A percentile compares a stretch with the other conserved stretches of the same genome.
Evolutionary conservation across 441 rosid genomes (phyloP).

Genomic region (Euphorbia schlechtendalii): DNA sequence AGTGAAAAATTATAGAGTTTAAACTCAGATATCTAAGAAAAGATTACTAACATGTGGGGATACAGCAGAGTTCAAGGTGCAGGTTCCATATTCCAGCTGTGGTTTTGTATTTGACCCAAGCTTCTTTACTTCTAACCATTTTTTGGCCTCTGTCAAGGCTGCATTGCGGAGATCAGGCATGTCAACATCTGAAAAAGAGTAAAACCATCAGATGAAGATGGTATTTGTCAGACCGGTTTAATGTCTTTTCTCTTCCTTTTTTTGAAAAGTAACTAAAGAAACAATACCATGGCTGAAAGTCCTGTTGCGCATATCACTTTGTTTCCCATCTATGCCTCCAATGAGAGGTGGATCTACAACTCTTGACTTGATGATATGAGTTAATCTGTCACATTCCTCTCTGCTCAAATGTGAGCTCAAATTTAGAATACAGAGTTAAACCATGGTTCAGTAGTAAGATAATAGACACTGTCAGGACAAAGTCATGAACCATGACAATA

Average conservation of each 20-base stretch:
- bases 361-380: conserved; percentile 64
- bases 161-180: conserved; percentile 38
- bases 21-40: conserved; percentile 9
- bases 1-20: not conserved
- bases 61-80: conserved; percentile 29
- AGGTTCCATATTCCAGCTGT: conserved; percentile 38
- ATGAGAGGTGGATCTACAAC: conserved; percentile 38
- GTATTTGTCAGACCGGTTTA: conserved; percentile 14
- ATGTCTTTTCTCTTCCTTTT: conserved; percentile 1
- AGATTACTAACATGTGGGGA: conserved; percentile 37
- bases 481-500: conserved; percentile 1
- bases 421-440: conserved; percentile 19
- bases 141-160: conserved; percentile 68
- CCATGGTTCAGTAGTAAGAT: conserved; percentile 3
- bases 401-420: conserved; percentile 39
- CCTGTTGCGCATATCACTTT: conserved; percentile 19
- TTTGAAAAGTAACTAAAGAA: conserved; percentile 24
- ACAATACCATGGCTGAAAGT: conserved; percentile 38
- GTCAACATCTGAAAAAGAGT: conserved; percentile 37
- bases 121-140: conserved; percentile 78
- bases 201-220: conserved; percentile 18
- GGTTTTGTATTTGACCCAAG: conserved; percentile 45
- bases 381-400: conserved; percentile 76
- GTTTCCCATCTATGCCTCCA: conserved; percentile 26
- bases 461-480: not conserved